Evolutionary conservation across 2,329 filamentous ascomycete species (phyloP).

Genomic region (Colletotrichum eremochloae): DNA sequence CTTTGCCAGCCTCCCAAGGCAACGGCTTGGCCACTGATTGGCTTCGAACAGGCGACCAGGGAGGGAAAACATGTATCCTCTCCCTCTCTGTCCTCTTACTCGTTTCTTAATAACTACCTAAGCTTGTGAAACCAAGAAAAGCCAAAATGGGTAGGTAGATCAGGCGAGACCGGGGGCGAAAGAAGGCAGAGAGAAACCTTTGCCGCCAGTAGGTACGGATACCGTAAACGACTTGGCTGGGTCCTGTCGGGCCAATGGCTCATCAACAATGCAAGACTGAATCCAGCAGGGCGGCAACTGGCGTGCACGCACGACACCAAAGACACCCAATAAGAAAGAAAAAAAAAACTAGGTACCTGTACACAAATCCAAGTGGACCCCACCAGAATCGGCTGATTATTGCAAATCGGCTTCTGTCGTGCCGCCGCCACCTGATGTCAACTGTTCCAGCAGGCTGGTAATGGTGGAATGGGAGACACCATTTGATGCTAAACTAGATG

Average conservation of each 20-base stretch:
- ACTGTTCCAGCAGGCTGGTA: slow-evolving; percentile 28
- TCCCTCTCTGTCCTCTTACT: slow-evolving; percentile 1
- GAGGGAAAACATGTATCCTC: slow-evolving; percentile 10
- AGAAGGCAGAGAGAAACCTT: slow-evolving; percentile 8
- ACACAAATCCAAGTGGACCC: background rate
- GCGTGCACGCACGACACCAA: slow-evolving; percentile 5
- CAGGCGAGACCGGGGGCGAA: background rate
- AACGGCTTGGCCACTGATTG: slow-evolving; percentile 29
- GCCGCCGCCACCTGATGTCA: slow-evolving; percentile 36
- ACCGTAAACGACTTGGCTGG: slow-evolving; percentile 16
- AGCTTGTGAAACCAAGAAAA: slow-evolving; percentile 21
- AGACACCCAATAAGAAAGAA: background rate
- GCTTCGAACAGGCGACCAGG: slow-evolving; percentile 24
- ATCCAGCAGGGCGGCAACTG: slow-evolving; percentile 18
- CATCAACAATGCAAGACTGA: background rate
- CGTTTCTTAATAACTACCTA: background rate
- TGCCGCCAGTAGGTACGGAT: background rate
- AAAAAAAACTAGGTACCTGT: background rate
- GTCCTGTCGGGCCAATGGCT: slow-evolving; percentile 5
- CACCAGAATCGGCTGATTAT: slow-evolving; percentile 3
- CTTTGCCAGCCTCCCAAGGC: slow-evolving; percentile 14
- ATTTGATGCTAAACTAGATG: slow-evolving; percentile 3
- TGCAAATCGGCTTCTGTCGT: background rate
- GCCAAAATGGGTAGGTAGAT: slow-evolving; percentile 13
- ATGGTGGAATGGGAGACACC: background rate